These are phyloP conservation scores for Kwoniella dendrophila DNA, from an alignment of 768 basidiomycete genomes.

Conservation along the genomic window DNA sequence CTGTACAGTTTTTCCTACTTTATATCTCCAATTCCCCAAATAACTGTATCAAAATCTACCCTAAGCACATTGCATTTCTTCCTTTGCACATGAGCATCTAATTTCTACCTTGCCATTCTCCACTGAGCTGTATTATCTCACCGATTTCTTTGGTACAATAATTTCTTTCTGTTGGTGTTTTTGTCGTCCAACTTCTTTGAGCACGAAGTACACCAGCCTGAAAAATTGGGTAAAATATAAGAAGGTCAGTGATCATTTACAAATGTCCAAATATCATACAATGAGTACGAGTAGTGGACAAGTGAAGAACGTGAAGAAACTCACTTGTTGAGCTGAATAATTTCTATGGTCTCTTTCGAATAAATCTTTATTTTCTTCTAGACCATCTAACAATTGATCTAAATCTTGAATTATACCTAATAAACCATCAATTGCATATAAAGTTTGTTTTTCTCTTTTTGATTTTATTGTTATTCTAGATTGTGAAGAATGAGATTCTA, in stretches of 20 bases:
- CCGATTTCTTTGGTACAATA: conserved; percentile 82
- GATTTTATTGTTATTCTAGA: conserved; percentile 60
- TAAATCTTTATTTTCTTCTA: conserved; percentile 85
- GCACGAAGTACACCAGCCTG: conserved; percentile 95
- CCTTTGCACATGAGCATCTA: too few relatives aligned
- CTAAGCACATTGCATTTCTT: too few relatives aligned
- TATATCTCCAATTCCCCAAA: too few relatives aligned
- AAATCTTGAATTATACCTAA: conserved; percentile 84
- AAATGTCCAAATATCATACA: not conserved
- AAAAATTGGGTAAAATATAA: conserved; percentile 23
- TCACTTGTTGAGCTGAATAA: conserved; percentile 94
- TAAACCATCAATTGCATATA: conserved; percentile 75
- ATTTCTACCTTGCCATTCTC: conserved; percentile 36
- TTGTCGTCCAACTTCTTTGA: conserved; percentile 91
- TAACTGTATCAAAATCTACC: too few relatives aligned
- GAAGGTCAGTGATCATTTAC: not conserved
- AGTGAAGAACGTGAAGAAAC: not conserved
- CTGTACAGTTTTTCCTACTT: too few relatives aligned
- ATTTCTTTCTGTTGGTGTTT: conserved; percentile 84
- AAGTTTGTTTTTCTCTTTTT: conserved; percentile 75
- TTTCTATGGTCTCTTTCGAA: conserved; percentile 94
- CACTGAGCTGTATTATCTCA: conserved; percentile 34
- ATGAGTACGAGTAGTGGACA: not conserved
- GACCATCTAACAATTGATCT: conserved; percentile 78
- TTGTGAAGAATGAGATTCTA: conserved; percentile 59